Evolutionary conservation across 2,329 filamentous ascomycete species (phyloP).

Genomic region (Diaporthe amygdali): DNA sequence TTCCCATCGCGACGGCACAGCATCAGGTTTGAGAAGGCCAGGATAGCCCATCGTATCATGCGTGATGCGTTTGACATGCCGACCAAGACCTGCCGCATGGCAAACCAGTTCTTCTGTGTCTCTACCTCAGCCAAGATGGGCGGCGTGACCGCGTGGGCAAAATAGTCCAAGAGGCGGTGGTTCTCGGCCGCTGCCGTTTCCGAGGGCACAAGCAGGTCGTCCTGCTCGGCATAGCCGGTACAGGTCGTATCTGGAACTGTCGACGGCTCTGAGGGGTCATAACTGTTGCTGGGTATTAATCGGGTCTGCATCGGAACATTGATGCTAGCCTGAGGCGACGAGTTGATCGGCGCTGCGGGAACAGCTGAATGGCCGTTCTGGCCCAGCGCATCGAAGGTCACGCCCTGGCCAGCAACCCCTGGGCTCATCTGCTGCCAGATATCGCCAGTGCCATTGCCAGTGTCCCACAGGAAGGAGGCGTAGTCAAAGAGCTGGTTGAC

Average conservation of each 20-base stretch:
- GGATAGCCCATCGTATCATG: conserved; percentile 53
- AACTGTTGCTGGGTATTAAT: neutral
- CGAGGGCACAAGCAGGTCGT: conserved; percentile 22
- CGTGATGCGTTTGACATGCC: conserved; percentile 51
- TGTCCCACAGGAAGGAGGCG: conserved; percentile 55
- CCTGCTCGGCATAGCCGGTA: conserved; percentile 31
- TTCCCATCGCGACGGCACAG: conserved; percentile 41
- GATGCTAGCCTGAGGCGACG: conserved; percentile 7
- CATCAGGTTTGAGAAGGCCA: conserved; percentile 56
- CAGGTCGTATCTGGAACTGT: conserved; percentile 20
- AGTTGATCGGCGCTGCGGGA: neutral
- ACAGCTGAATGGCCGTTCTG: neutral
- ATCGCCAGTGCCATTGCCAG: conserved; percentile 30
- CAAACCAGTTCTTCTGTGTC: conserved; percentile 56
- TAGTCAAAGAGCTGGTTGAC: conserved; percentile 52
- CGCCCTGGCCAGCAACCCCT: neutral
- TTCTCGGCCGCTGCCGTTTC: conserved; percentile 36
- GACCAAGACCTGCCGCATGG: conserved; percentile 52
- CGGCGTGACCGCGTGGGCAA: conserved; percentile 52
- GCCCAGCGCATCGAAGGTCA: neutral
- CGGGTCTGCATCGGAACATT: neutral
- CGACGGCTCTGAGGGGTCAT: neutral
- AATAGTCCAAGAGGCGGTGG: conserved; percentile 51
- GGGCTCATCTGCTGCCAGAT: conserved; percentile 40
- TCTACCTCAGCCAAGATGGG: conserved; percentile 60